Evolutionary conservation across 2,329 filamentous ascomycete genomes (phyloP), one percentile per base, ranked within the genome.

Genomic region (Talaromyces sp.): DNA sequence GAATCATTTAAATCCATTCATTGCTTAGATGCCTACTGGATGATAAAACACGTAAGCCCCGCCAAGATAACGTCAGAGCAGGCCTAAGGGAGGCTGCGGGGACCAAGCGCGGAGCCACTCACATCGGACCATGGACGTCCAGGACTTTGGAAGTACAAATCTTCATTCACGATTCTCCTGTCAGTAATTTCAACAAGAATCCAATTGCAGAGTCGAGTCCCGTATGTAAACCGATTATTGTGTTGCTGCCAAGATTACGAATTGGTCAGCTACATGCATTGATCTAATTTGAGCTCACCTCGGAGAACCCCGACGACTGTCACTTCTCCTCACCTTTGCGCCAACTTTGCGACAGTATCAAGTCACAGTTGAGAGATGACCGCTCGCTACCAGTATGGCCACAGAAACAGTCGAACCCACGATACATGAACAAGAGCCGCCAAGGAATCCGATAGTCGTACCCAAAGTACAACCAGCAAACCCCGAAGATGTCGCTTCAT

Each of bases 391-490:
- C 72, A 69, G 69, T 72, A 79, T 79, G 78, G 76, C 77, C 72
- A 76, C 76, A 66, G 76, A 74, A 75, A 75, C 72, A 69, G 70
- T 78, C 71, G 70, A 78, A 66, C 73, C 72, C 68, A 73, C 74
- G 67, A 65, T 71, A 67, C 71, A 72, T 73, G 71, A 70, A 68
- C 71, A 74, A 67, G 67, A 70, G 47, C 71, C 58, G 36, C 38
- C 53, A 25, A 65, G 71, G 65, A 69, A 66, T 43, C 70, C 58
- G 67, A 43, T 71, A 70, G 58, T 53, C 67, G 25, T 61, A 69
- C 43, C 64, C 63, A 25, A 71, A 64, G 59, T 65, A 27, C 58
- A 63, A 29, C 36, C 22, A 7, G 65, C 53, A 65, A 69, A 67
- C 67, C 56, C 25, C 43, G 70, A 54, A 67, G 71, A 53, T 38